These are phyloP conservation scores for Prosopis cineraria DNA, from an alignment of 306 rosid genomes.

Conservation along the genomic window DNA sequence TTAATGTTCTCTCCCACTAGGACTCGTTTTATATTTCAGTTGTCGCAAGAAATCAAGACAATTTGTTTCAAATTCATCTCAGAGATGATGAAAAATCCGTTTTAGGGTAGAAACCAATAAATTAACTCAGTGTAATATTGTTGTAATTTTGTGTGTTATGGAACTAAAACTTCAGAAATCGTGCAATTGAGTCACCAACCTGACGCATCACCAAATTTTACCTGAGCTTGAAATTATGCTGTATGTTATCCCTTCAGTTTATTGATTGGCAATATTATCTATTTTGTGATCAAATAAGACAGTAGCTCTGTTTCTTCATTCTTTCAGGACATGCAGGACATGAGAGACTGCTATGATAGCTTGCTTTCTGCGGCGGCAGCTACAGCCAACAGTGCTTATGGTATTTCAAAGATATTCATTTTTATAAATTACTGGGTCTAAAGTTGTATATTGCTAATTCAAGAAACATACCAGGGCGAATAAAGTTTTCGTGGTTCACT, in stretches of 20 bases:
- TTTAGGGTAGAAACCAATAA: conserved; percentile 29
- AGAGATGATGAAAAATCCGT: not conserved
- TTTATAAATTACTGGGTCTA: not conserved
- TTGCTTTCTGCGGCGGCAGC: conserved; percentile 87
- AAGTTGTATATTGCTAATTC: not conserved
- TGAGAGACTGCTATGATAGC: conserved; percentile 81
- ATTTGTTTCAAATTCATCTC: not conserved
- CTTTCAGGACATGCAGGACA: conserved; percentile 74
- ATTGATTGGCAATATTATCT: not conserved
- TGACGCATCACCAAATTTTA: not conserved
- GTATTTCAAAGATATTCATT: conserved; percentile 33
- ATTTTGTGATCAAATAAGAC: not conserved
- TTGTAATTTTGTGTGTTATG: not conserved
- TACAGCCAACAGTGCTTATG: conserved; percentile 75
- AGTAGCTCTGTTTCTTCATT: conserved; percentile 4
- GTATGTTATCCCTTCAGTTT: not conserved
- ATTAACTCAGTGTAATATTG: not conserved
- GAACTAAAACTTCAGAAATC: not conserved
- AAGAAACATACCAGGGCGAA: not conserved
- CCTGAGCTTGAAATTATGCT: not conserved
- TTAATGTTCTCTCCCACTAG: not conserved
- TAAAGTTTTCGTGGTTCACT: not conserved
- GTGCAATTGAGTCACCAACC: not conserved
- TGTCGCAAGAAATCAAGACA: not conserved
- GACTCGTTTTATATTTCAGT: not conserved